phyloP scores from a whole-genome alignment of 495 filamentous ascomycete genomes.

The Neurospora sp. region DNA sequence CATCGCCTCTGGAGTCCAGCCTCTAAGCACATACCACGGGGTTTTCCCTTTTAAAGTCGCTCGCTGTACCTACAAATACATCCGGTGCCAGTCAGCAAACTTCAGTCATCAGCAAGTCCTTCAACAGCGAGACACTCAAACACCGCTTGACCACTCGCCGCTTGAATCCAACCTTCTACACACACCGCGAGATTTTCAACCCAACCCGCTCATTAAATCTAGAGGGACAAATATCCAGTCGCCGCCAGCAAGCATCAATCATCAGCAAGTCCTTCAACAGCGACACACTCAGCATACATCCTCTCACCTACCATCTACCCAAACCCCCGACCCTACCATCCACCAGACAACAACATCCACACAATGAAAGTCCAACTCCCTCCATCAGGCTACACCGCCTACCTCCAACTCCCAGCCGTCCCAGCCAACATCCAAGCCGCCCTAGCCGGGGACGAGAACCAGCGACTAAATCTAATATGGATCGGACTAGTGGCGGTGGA shows the following conservation, averaged over 20 bases:
- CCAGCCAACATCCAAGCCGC: slow-evolving; percentile 14
- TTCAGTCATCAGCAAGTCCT: not conserved
- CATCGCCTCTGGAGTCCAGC: not conserved
- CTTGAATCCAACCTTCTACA: not conserved
- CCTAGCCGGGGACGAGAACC: slow-evolving; percentile 25
- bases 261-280: not conserved
- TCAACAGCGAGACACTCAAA: not conserved
- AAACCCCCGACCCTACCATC: not conserved
- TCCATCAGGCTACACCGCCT: not conserved
- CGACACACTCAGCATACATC: not conserved
- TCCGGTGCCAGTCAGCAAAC: not conserved
- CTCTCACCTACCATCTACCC: not conserved
- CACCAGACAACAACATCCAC: not conserved
- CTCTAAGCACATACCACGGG: not conserved
- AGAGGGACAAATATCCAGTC: no score
- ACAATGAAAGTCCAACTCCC: not conserved
- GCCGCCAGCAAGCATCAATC: not conserved
- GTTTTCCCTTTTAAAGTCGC: not conserved
- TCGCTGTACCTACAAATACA: not conserved
- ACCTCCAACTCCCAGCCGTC: slow-evolving; percentile 2
- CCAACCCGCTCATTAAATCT: not conserved
- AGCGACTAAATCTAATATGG: slow-evolving; percentile 36
- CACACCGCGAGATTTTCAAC: not conserved
- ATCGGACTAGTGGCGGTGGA: slow-evolving; percentile 33
- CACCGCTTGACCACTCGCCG: not conserved